Conservation (phyloP, 2,329 filamentous ascomycete genomes). For the Phialocephala sp. region DNA sequence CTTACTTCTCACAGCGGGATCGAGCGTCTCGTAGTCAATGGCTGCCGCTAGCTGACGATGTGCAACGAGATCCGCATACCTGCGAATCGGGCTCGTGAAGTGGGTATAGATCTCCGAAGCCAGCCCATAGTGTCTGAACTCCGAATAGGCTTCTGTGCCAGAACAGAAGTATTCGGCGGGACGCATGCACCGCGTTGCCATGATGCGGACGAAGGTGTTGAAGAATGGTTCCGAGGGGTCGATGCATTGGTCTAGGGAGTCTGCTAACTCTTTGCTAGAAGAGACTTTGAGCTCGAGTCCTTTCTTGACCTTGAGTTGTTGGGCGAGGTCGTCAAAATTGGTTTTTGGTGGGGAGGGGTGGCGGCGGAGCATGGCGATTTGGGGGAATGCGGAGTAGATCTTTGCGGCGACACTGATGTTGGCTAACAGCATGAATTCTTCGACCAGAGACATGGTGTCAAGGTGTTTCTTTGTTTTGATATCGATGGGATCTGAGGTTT, state of each 20-base stretch:
- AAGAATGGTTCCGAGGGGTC: constrained; percentile 89
- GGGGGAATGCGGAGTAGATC: constrained; percentile 90
- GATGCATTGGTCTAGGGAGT: constrained; percentile 84
- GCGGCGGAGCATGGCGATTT: constrained; percentile 91
- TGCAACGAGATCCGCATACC: constrained; percentile 95
- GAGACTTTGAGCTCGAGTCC: constrained; percentile 81
- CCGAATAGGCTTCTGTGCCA: constrained; percentile 88
- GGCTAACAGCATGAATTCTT: constrained; percentile 99
- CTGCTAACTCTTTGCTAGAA: constrained; percentile 90
- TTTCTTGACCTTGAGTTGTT: constrained; percentile 88
- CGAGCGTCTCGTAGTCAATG: constrained; percentile 89
- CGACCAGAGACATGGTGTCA: constrained; percentile 95
- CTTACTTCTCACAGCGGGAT: constrained; percentile 79
- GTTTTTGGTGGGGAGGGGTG: constrained; percentile 92
- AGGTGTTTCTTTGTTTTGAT: constrained; percentile 94
- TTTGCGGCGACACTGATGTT: constrained; percentile 92
- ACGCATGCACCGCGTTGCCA: constrained; percentile 99
- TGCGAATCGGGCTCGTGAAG: constrained; percentile 95
- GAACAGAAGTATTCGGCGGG: constrained; percentile 98
- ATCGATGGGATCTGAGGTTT: constrained; percentile 94
- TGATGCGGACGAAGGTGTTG: constrained; percentile 96
- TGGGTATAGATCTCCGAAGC: constrained; percentile 98
- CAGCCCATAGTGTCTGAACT: constrained; percentile 96
- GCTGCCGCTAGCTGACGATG: constrained; percentile 94
- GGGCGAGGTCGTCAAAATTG: constrained; percentile 93